Evolutionary conservation across 306 rosid genomes (phyloP).

Genomic region (Coriaria nepalensis): DNA sequence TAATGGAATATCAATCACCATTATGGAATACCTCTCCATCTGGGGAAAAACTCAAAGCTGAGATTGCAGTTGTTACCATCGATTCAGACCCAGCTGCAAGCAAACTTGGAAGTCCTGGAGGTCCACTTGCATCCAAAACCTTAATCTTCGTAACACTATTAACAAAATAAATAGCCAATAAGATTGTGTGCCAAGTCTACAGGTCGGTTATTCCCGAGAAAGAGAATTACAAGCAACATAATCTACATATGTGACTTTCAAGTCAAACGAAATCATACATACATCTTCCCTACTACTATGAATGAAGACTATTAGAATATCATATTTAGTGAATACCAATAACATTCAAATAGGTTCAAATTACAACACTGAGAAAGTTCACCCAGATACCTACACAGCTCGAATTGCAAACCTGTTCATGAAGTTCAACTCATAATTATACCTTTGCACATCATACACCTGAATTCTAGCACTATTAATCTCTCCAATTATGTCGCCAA

Average conservation of each 20-base stretch:
- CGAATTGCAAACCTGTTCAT: not conserved
- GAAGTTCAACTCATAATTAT: constrained; percentile 9
- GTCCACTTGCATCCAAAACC: constrained; percentile 94
- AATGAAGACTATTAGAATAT: too few species aligned
- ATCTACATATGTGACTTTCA: too few species aligned
- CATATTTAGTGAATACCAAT: too few species aligned
- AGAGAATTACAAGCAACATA: too few species aligned
- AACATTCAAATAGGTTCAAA: too few species aligned
- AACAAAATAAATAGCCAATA: constrained; percentile 5
- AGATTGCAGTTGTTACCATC: constrained; percentile 50
- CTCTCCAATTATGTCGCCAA: constrained; percentile 88
- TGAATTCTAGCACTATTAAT: constrained; percentile 48
- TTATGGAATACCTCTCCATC: constrained; percentile 82
- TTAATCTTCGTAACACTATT: constrained; percentile 65
- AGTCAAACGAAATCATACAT: too few species aligned
- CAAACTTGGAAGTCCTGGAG: constrained; percentile 95
- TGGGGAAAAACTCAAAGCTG: constrained; percentile 89
- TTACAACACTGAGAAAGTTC: too few species aligned
- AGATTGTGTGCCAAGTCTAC: too few species aligned
- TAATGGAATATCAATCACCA: not conserved
- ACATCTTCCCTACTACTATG: too few species aligned
- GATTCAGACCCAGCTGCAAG: constrained; percentile 54
- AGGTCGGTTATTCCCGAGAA: too few species aligned
- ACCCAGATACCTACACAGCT: not conserved
- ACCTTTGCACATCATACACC: constrained; percentile 96